Base-by-base conservation (phyloP, 805 yeast species). In the Nakazawaea molendinolei region DNA sequence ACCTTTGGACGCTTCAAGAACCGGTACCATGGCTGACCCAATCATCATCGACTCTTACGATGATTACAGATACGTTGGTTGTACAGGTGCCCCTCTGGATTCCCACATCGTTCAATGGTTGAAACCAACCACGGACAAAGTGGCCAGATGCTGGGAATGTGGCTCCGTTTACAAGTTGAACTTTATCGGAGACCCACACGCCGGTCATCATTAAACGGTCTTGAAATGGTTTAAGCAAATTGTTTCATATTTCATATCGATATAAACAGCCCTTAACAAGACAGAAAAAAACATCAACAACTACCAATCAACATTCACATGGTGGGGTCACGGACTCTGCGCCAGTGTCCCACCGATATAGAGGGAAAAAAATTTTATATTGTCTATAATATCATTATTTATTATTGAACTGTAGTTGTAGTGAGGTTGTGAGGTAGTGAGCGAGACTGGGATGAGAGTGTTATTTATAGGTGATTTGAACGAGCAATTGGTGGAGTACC, bases 81-180 rank as follows among this genome's bases (percentile, higher is more conserved):
- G 98, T 71, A 82, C 94, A 47, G 98, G 98, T 57, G 75, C 85
- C 49, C 96, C 95, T 56, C 94, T 87, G 41, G 95, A 85, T 46
- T 80, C 92, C 48, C 97, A 89, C 67, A 79, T 76, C 53, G 76
- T 86, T 48, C 76, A 79, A 80, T 90, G 97, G 96, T 75, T 89
- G 69, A 79, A 78, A 65, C 94, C 94, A 53, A 82, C 87, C 49
- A 75, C 71, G 47, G 84, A 75, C 33, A 70, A 85, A 64, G 82
- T 82, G 44, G 84, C 84, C 50, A 86, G 98, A 79, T 92, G 97
- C 70, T 86, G 96, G 95, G 96, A 92, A 65, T 90, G 97, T 65
- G 98, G 98, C 65, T 81, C 89, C 51, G 95, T 87, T 49, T 90
- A 83, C 74, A 78, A 84, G 56, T 67, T 89, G 53, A 84, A 87